Evolutionary conservation across 2,329 filamentous ascomycete species (phyloP).

Genomic region (Dothideomycetes sp.): DNA sequence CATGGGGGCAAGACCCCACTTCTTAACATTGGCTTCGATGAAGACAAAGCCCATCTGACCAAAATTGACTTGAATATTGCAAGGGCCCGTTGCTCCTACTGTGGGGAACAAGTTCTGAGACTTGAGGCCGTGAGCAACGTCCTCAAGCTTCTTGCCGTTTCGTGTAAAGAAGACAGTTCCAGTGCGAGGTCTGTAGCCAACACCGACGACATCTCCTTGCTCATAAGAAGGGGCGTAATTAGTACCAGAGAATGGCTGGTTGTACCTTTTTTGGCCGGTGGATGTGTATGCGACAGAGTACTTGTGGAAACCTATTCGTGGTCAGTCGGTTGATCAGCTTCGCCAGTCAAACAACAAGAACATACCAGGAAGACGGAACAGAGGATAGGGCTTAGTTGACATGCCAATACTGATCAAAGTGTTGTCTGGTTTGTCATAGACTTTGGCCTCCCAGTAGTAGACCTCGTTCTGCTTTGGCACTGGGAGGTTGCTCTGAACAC

Average conservation of each 20-base stretch:
- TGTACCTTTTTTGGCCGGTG: slow-evolving; percentile 74
- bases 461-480: slow-evolving; percentile 98
- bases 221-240: slow-evolving; percentile 75
- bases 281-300: slow-evolving; percentile 88
- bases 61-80: slow-evolving; percentile 91
- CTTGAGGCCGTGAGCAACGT: slow-evolving; percentile 86
- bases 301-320: slow-evolving; percentile 68
- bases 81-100: slow-evolving; percentile 90
- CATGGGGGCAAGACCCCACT: slow-evolving; percentile 95
- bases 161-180: slow-evolving; percentile 96
- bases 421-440: slow-evolving; percentile 91
- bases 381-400: slow-evolving; percentile 91
- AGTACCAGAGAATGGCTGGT: slow-evolving; percentile 78
- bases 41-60: slow-evolving; percentile 97
- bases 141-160: slow-evolving; percentile 94
- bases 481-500: slow-evolving; percentile 90
- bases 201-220: slow-evolving; percentile 91
- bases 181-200: slow-evolving; percentile 88
- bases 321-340: not conserved
- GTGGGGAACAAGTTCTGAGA: slow-evolving; percentile 96
- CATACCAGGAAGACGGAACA: slow-evolving; percentile 88
- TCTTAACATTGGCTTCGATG: slow-evolving; percentile 98
- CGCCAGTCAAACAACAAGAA: slow-evolving; percentile 24
- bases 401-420: slow-evolving; percentile 86
- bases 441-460: slow-evolving; percentile 98